Evolutionary conservation across 2,329 filamentous ascomycete species (phyloP).

Genomic region (Coniochaeta pulveracea): DNA sequence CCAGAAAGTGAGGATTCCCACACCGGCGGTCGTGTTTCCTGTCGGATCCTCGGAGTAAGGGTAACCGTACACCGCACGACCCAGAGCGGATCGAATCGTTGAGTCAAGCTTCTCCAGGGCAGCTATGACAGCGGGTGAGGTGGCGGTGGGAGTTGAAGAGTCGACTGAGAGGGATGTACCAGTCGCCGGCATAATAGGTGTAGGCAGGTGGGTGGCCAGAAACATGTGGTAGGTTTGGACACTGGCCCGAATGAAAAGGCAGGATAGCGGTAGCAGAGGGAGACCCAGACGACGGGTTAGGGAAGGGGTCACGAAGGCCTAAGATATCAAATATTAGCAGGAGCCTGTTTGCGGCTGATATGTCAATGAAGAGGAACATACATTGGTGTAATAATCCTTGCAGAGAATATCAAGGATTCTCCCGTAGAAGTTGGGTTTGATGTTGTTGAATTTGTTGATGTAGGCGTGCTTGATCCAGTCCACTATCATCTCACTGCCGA

Average conservation of each 20-base stretch:
- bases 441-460: slow-evolving; percentile 97
- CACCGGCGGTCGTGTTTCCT: slow-evolving; percentile 16
- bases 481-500: slow-evolving; percentile 93
- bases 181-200: slow-evolving; percentile 54
- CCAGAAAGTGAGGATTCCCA: slow-evolving; percentile 28
- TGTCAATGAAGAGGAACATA: slow-evolving; percentile 24
- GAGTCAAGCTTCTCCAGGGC: slow-evolving; percentile 71
- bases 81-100: slow-evolving; percentile 65
- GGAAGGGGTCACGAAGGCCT: slow-evolving; percentile 86
- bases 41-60: slow-evolving; percentile 21
- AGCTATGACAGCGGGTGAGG: slow-evolving; percentile 65
- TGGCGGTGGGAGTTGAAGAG: slow-evolving; percentile 34
- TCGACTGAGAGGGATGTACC: slow-evolving; percentile 57
- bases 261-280: slow-evolving; percentile 84
- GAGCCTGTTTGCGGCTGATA: not conserved
- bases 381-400: slow-evolving; percentile 96
- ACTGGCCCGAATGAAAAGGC: slow-evolving; percentile 87
- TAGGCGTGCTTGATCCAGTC: slow-evolving; percentile 97
- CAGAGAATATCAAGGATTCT: slow-evolving; percentile 87
- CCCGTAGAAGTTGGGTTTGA: slow-evolving; percentile 79
- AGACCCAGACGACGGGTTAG: slow-evolving; percentile 81
- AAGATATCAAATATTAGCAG: slow-evolving; percentile 8
- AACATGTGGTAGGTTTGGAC: slow-evolving; percentile 99
- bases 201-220: slow-evolving; percentile 72
- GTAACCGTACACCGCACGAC: slow-evolving; percentile 58